Evolutionary conservation across 1,284 basidiomycete genomes (phyloP).

Genomic region (Golubevia pallescens): DNA sequence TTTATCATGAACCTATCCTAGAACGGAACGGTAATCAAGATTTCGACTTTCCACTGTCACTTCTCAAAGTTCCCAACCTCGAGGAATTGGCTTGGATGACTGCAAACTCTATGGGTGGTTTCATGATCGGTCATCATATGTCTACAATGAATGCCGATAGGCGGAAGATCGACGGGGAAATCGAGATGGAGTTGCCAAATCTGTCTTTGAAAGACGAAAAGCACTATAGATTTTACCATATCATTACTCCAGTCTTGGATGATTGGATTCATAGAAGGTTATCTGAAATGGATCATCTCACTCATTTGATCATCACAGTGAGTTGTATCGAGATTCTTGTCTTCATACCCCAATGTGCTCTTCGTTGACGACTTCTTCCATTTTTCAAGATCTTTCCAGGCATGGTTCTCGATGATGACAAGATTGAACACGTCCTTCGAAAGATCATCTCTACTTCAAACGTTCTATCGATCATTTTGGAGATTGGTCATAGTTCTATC

Average conservation of each 20-base stretch:
- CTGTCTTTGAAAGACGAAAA: too few species aligned
- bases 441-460: conserved; percentile 18
- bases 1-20: neutral
- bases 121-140: neutral
- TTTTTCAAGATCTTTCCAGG: conserved; percentile 22
- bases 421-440: conserved; percentile 31
- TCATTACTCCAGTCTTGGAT: conserved; percentile 27
- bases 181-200: too few species aligned
- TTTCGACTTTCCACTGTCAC: neutral
- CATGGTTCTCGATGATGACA: conserved; percentile 32
- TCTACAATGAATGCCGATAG: neutral
- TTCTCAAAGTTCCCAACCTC: neutral
- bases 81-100: neutral
- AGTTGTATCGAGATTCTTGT: neutral
- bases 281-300: conserved; percentile 20
- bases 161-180: too few species aligned
- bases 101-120: neutral
- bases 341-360: neutral
- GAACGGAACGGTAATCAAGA: neutral
- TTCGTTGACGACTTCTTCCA: neutral
- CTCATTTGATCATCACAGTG: conserved; percentile 25
- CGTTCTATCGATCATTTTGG: neutral
- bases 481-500: neutral
- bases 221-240: conserved; percentile 15
- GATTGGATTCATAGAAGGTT: conserved; percentile 25